These are phyloP conservation scores for Aspergillus viridinutans DNA, from an alignment of 2,329 filamentous ascomycete genomes.

Conservation along the genomic window DNA sequence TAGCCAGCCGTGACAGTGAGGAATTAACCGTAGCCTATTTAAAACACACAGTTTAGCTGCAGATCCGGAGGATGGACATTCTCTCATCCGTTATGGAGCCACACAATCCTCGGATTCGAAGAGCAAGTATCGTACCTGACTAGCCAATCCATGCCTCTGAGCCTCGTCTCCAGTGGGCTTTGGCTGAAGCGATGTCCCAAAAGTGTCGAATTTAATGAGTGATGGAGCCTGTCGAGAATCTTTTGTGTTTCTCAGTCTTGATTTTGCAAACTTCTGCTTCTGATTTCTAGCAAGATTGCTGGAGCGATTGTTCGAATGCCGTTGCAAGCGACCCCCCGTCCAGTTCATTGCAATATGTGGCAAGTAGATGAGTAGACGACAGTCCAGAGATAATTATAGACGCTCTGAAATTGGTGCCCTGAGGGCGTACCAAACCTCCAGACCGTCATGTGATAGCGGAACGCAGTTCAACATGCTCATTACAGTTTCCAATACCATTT, in stretches of 20 bases:
- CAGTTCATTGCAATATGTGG: conserved; percentile 36
- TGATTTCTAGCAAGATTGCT: conserved; percentile 23
- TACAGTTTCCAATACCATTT: no score
- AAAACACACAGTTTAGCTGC: neutral
- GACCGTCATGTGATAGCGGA: no score
- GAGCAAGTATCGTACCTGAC: neutral
- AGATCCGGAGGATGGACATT: no score
- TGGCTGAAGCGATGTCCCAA: neutral
- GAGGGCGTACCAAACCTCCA: neutral
- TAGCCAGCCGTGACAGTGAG: neutral
- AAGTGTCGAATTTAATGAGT: neutral
- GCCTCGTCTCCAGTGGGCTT: neutral
- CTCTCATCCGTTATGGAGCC: no score
- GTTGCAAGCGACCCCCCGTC: conserved; percentile 41
- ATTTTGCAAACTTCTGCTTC: conserved; percentile 33
- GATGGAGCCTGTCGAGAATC: neutral
- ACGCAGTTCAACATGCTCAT: no score
- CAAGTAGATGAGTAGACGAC: neutral
- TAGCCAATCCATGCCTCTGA: neutral
- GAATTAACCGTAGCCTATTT: neutral
- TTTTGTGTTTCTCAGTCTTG: conserved; percentile 17
- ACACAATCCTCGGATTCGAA: neutral
- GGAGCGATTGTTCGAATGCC: conserved; percentile 33
- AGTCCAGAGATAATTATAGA: neutral
- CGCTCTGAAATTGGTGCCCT: neutral